Evolutionary conservation across 1,139 yeast genomes (phyloP), one percentile per base, ranked within the genome.

Genomic region (Protomyces pachydermus): DNA sequence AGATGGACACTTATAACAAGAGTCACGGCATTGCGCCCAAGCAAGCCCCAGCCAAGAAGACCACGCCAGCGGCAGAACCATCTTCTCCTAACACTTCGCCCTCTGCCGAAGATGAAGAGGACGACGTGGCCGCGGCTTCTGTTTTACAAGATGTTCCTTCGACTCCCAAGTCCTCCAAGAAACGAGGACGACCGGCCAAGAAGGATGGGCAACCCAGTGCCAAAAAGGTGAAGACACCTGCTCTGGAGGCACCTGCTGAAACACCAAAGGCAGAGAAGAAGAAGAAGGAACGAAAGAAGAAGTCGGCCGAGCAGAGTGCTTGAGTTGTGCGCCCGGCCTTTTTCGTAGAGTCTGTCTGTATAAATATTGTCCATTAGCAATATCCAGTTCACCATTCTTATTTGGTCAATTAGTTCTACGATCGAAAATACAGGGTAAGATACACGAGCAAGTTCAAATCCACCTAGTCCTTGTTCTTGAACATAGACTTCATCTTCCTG

Each of bases 1-100:
- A 78, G 69, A 71, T 71, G 67, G 74, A 67, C 12, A 51, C 48
- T 16, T 58, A 58, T 46, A 58, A 58, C 32, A 48, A 56, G 48
- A 39, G 65, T 48, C 52, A 64, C 34, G 61, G 57, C 37, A 54
- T 60, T 14, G 32, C 50, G 10, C 20, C 32, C 34, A 35, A 35
- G 25, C 51, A 45, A 39, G 20, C 62, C 3, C 39, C 60, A 18
- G 25, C 54, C 18, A 51, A 35, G 18, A 61, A 55, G 46, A 12
- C 25, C 14, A 14, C 56, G 4, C 10, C 54, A 3, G 45, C 18
- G 5, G n/a, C 38, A 20, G 34, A 9, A 34, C 32, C 56, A 12
- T 32, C 28, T 16, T n/a, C 46, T 23, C 28, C 52, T 12, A 23
- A 28, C 9, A n/a, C 42, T 9, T 37, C 42, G 42, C 45, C 28